Conservation (phyloP, 306 rosid genomes). For the Trifolium dubium region DNA sequence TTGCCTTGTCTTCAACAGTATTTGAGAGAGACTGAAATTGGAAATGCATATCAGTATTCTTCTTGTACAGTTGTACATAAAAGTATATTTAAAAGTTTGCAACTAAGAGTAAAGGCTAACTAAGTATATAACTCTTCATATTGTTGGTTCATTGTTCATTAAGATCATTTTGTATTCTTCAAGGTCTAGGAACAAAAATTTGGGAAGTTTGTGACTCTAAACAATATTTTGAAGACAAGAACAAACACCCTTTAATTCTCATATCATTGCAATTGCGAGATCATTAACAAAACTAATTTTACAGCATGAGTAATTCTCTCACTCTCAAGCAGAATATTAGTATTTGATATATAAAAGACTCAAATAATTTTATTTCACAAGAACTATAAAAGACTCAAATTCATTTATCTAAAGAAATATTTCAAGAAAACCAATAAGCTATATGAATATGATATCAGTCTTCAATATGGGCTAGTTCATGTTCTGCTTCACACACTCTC, state of each 20-base stretch:
- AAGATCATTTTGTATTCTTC: too few species aligned
- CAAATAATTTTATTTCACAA: neutral
- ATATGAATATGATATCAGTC: neutral
- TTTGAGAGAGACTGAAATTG: slow-evolving; percentile 70
- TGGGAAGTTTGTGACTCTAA: too few species aligned
- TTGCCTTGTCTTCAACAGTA: slow-evolving; percentile 85
- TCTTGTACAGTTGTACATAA: neutral
- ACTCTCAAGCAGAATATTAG: neutral
- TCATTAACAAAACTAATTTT: too few species aligned
- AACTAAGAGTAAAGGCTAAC: neutral
- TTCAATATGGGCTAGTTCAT: neutral
- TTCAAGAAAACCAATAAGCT: neutral
- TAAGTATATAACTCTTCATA: too few species aligned
- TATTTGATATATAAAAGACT: neutral
- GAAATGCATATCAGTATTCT: slow-evolving; percentile 15
- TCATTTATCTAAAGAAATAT: neutral
- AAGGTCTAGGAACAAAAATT: too few species aligned
- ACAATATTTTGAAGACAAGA: neutral
- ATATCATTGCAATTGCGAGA: too few species aligned
- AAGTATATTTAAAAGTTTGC: neutral
- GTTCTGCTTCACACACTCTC: too few species aligned
- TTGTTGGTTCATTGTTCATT: neutral
- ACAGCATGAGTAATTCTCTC: too few species aligned
- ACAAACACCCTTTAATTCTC: neutral
- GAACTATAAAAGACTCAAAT: neutral